Base-by-base conservation (phyloP, 192 early-diverging fungal species). In the Pilobolus umbonatus region DNA sequence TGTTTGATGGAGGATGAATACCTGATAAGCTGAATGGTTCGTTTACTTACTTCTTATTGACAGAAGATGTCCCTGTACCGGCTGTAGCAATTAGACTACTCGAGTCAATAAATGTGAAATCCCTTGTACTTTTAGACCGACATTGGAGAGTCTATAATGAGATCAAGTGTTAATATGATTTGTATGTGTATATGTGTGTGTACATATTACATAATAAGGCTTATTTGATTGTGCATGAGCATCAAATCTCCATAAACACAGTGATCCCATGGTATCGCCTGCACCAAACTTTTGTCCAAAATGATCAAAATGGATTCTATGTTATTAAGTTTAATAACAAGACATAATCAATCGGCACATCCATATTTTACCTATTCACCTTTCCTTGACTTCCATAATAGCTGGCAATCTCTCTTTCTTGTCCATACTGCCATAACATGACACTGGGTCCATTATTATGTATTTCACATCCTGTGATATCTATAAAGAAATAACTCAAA, bases 281-380 rank as follows among this genome's bases (percentile, higher is more conserved):
- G 82, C 86, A 21, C 85, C 90, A 76, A 93, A 93, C 38, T 85
- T 81, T 51, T 80, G 81, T 3, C 90, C 90, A 64, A 81, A 89
- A 1, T 80, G 77, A 60, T 93, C 90, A 78, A 93, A 93, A 38
- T 83, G 85, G 12, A 80, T 69, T 59, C 78, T 79, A 59, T 29
- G n/a, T 21, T 28, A 25, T 1, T 10, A 50, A 15, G 22, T 26
- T 50, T 6, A 17, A 50, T 30, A 26, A 24, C 35, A 44, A 49
- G 9, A 4, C 0, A 21, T 22, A 14, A 26, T 1, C 4, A 31
- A 38, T 34, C 25, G 11, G 17, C 10, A 12, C 15, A 38, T 12
- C 15, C 15, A 12, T 8, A 38, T 40, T 40, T 40, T 73, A 58
- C 81, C 77, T 70, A 24, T 62, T 76, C 14, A 69, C 54, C 61